These are phyloP conservation scores for Penicillium sp. DNA, from an alignment of 2,329 filamentous ascomycete genomes.

Conservation along the genomic window DNA sequence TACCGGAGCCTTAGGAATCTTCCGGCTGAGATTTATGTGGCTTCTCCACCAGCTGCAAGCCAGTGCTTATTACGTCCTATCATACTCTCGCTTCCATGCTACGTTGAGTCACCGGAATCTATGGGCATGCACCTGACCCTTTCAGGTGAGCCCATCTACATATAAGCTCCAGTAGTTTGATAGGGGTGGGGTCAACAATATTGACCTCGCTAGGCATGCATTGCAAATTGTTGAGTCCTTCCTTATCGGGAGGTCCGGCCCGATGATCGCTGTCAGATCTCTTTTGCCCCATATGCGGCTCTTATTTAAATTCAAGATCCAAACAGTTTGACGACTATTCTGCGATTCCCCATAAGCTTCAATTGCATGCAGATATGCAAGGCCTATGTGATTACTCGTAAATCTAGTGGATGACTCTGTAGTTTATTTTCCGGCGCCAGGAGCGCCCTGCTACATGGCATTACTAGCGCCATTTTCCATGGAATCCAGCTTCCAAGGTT, in stretches of 20 bases:
- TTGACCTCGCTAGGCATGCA: no score
- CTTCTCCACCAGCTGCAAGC: neutral
- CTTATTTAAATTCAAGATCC: neutral
- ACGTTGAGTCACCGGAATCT: neutral
- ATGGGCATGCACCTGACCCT: neutral
- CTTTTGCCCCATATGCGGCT: neutral
- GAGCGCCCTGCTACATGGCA: neutral
- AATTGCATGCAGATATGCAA: neutral
- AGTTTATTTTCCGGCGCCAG: neutral
- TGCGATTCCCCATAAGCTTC: neutral
- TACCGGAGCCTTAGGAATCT: neutral
- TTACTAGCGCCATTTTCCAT: neutral
- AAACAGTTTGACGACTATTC: neutral
- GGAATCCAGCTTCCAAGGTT: neutral
- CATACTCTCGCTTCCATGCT: neutral
- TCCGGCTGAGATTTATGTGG: neutral
- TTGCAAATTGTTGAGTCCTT: neutral
- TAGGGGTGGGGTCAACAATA: neutral
- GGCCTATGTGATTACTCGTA: neutral
- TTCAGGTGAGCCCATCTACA: neutral
- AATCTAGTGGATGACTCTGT: neutral
- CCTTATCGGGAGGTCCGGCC: neutral
- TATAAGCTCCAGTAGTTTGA: neutral
- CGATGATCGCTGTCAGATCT: neutral
- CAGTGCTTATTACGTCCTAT: neutral